Evolutionary conservation across 2,329 filamentous ascomycete genomes (phyloP), one percentile per base, ranked within the genome.

Genomic region (Colletotrichum navitas): DNA sequence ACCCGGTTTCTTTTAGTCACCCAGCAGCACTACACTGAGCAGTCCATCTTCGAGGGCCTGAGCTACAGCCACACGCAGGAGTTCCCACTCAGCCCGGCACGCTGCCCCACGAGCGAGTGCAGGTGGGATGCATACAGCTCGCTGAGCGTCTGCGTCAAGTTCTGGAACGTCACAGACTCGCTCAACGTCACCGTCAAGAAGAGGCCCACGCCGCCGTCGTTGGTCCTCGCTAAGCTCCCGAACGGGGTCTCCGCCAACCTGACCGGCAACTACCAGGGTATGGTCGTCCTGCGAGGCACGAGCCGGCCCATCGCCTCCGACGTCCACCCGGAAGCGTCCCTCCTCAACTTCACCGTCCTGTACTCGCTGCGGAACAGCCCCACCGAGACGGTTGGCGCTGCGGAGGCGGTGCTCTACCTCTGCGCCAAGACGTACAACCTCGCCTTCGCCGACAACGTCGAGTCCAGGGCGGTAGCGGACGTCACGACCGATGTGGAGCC

Each of bases 371-470:
- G 34, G 5, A 16, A 34, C 21, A 24, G 36, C 7, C 62, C 47
- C 2, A 11, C 21, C 18, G 24, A 7, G 3, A 6, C 14, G 7
- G 18, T 66, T 24, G 63, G 67, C 14, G 74, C 74, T 8, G 52
- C 58, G 5, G 74, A 75, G 49, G 29, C 72, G 0, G 59, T 75
- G 7, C 66, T 67, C 24, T 71, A 74, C n/a, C 63, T 74, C 24
- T 74, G 74, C 60, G 67, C 74, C 11, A 59, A 70, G 21, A 71
- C 66, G 2, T 73, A 73, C 18, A 59, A 68, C 7, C 56, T 74
- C 16, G 64, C 60, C 1, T 61, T 74, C 2, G 21, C 26, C 11
- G 47, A 39, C 29, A 68, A 64, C 24, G n/a, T 68, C 3, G 51
- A 24, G 26, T n/a, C 60, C 60, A 32, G 73, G 55, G 29, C 47